phyloP scores from a whole-genome alignment of 371 early-diverging fungal genomes.

The Ordospora colligata region DNA sequence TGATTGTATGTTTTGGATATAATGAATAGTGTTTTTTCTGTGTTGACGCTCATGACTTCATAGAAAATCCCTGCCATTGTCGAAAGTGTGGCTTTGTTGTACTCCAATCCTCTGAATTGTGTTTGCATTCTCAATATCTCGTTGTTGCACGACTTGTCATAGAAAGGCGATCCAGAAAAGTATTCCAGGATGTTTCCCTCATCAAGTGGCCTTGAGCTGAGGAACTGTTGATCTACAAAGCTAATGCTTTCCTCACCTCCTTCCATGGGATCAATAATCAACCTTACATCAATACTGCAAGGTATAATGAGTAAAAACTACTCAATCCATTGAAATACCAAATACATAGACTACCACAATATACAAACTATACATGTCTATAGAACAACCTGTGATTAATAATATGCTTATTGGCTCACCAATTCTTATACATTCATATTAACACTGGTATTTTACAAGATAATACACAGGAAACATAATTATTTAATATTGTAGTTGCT shows the following conservation, averaged over 20 bases:
- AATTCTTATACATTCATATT: too few relatives aligned
- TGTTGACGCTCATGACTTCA: not conserved
- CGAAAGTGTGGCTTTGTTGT: slow-evolving; percentile 63
- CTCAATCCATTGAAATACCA: too few relatives aligned
- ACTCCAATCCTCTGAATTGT: slow-evolving; percentile 69
- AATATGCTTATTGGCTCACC: too few relatives aligned
- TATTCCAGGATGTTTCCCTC: slow-evolving; percentile 77
- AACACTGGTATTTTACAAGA: too few relatives aligned
- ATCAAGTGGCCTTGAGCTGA: slow-evolving; percentile 49
- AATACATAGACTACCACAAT: too few relatives aligned
- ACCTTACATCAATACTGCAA: too few relatives aligned
- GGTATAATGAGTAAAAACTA: too few relatives aligned
- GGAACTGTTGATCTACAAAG: slow-evolving; percentile 54
- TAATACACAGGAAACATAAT: too few relatives aligned
- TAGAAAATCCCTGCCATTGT: slow-evolving; percentile 41
- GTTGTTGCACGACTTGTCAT: slow-evolving; percentile 84
- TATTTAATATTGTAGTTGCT: too few relatives aligned
- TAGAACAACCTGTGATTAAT: too few relatives aligned
- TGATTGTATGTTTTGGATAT: slow-evolving; percentile 32
- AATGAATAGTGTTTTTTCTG: slow-evolving; percentile 33
- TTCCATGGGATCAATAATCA: not conserved
- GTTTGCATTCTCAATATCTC: slow-evolving; percentile 90
- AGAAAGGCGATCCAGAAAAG: slow-evolving; percentile 82
- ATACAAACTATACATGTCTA: too few relatives aligned
- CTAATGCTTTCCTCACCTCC: slow-evolving; percentile 37